These are phyloP conservation scores for Calamus simplicifolius DNA, from an alignment of 176 grass and related monocot genomes.

Conservation along the genomic window DNA sequence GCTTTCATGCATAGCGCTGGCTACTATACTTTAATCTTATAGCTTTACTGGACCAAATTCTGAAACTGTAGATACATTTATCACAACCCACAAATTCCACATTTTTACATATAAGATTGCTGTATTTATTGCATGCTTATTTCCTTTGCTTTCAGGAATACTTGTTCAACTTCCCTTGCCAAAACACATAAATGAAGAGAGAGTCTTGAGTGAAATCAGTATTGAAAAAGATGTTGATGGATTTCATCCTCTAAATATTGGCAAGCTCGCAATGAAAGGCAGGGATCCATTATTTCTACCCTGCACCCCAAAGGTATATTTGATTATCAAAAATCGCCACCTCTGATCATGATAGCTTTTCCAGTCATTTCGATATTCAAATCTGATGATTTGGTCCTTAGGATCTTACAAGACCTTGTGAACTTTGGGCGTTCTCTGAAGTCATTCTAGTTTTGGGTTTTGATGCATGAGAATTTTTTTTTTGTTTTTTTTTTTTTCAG, in stretches of 20 bases:
- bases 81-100: no score
- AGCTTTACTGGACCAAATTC: no score
- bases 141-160: slow-evolving; percentile 43
- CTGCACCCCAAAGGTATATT: slow-evolving; percentile 80
- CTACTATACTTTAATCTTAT: no score
- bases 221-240: slow-evolving; percentile 97
- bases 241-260: slow-evolving; percentile 97
- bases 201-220: slow-evolving; percentile 59
- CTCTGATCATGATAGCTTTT: neutral
- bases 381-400: no score
- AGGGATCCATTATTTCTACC: slow-evolving; percentile 78
- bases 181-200: slow-evolving; percentile 94
- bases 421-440: no score
- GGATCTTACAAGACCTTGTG: no score
- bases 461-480: slow-evolving; percentile 3
- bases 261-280: slow-evolving; percentile 97
- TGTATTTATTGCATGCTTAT: no score
- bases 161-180: slow-evolving; percentile 92
- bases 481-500: slow-evolving; percentile 38
- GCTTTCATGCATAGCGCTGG: no score
- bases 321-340: neutral
- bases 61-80: no score
- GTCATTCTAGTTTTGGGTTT: neutral
- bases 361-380: no score
- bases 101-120: no score